Conservation (phyloP, 441 rosid species). For the Hura crepitans region DNA sequence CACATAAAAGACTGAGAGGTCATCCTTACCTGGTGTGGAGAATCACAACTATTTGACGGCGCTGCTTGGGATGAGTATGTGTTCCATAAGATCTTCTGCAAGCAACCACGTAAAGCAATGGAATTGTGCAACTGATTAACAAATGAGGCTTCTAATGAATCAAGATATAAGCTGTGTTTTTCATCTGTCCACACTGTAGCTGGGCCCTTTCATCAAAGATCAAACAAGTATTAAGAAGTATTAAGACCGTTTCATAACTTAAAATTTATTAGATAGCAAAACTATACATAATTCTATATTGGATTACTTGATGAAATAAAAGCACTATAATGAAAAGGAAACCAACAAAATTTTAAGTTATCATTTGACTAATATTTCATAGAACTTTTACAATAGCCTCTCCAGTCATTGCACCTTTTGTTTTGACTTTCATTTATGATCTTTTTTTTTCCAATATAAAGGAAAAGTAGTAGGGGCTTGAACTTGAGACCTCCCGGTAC, state of each 20-base stretch:
- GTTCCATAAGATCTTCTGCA: slow-evolving; percentile 19
- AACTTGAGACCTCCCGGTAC: no score
- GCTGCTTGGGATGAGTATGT: slow-evolving; percentile 25
- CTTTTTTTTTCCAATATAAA: no score
- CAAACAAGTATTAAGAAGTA: not conserved
- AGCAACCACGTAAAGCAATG: slow-evolving; percentile 28
- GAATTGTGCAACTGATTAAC: slow-evolving; percentile 54
- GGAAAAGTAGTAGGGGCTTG: no score
- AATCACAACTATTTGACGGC: slow-evolving; percentile 26
- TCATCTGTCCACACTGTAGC: slow-evolving; percentile 67
- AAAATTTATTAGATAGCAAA: not conserved
- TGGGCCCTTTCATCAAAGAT: slow-evolving; percentile 34
- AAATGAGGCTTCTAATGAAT: slow-evolving; percentile 62
- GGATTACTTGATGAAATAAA: not conserved
- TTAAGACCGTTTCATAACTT: not conserved
- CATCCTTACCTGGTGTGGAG: slow-evolving; percentile 45
- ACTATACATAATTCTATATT: not conserved
- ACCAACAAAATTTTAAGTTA: not conserved
- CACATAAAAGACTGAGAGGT: slow-evolving; percentile 5
- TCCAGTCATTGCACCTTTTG: not conserved
- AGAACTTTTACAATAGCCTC: not conserved
- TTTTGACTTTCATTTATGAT: no score
- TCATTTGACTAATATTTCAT: not conserved
- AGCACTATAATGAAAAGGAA: no score
- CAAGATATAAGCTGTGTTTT: slow-evolving; percentile 59